phyloP scores from a whole-genome alignment of 1,284 basidiomycete species.

The Xerocomus amazonicus region DNA sequence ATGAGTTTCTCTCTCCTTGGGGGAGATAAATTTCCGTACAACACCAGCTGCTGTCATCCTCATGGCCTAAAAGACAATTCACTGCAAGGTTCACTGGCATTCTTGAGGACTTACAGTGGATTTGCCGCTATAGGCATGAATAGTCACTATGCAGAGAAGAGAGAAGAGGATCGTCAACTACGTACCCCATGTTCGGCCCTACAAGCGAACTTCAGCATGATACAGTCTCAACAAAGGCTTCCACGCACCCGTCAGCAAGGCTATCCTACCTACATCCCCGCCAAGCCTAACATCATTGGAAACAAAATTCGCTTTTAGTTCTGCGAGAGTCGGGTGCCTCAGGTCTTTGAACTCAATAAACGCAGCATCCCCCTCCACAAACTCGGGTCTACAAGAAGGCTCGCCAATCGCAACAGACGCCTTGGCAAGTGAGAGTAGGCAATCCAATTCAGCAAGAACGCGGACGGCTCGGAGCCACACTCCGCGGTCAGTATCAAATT shows the following conservation, averaged over 20 bases:
- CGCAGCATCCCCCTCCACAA: slow-evolving; percentile 78
- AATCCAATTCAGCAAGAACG: slow-evolving; percentile 87
- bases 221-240: neutral
- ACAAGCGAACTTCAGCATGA: slow-evolving; percentile 5
- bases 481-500: slow-evolving; percentile 83
- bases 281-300: slow-evolving; percentile 93
- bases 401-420: slow-evolving; percentile 87
- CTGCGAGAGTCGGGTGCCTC: slow-evolving; percentile 82
- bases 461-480: slow-evolving; percentile 78
- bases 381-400: slow-evolving; percentile 87
- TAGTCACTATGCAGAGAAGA: neutral
- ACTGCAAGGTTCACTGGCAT: slow-evolving; percentile 1
- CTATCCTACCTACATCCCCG: slow-evolving; percentile 72
- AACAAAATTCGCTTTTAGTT: slow-evolving; percentile 77
- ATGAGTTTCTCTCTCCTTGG: slow-evolving; percentile 4
- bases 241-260: slow-evolving; percentile 78
- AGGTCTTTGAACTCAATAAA: slow-evolving; percentile 78
- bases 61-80: slow-evolving; percentile 54
- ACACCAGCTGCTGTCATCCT: slow-evolving; percentile 96
- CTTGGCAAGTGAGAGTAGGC: slow-evolving; percentile 89
- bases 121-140: slow-evolving; percentile 59
- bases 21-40: slow-evolving; percentile 37
- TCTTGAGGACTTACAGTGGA: slow-evolving; percentile 58
- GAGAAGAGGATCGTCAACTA: slow-evolving; percentile 9
- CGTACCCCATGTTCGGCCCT: slow-evolving; percentile 91